Percentiles rank a stretch among this genome's conserved stretches.
Conservation (phyloP, 331 rosid species). For the Pyracantha coccinea region DNA sequence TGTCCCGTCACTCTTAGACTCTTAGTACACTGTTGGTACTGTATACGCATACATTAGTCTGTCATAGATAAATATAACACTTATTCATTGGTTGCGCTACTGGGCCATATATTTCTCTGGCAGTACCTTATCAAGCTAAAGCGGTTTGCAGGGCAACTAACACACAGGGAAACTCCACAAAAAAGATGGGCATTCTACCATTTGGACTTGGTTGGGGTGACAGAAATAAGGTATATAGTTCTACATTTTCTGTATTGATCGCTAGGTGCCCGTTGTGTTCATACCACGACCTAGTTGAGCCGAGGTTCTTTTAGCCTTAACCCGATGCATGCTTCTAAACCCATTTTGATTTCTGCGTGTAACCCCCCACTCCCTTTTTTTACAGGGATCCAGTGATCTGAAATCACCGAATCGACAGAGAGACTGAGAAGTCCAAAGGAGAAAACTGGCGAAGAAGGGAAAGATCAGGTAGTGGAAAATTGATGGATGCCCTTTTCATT, state of each 20-base stretch:
- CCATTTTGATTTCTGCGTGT: not conserved
- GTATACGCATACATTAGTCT: not conserved
- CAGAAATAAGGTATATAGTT: constrained; percentile 52
- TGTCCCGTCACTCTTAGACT: not conserved
- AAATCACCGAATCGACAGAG: constrained; percentile 12
- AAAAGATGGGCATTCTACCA: constrained; percentile 45
- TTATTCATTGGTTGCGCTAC: not conserved
- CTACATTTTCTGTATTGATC: not conserved
- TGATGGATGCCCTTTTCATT: not conserved
- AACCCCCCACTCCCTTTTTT: constrained; percentile 1
- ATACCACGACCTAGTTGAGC: not conserved
- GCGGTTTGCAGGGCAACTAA: constrained; percentile 38
- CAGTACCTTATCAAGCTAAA: not conserved
- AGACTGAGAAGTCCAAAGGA: constrained; percentile 16
- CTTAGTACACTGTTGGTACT: not conserved
- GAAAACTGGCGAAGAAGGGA: constrained; percentile 24
- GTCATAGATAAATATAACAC: not conserved
- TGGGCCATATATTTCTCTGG: not conserved
- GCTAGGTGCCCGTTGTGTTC: not conserved
- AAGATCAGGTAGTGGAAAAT: constrained; percentile 10
- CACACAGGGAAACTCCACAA: constrained; percentile 32
- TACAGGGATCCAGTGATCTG: constrained; percentile 33
- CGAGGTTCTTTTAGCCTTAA: not conserved
- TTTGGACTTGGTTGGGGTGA: constrained; percentile 94
- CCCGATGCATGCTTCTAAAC: not conserved